Evolutionary conservation across 257 asterid genomes (phyloP).

Genomic region (Prunella vulgaris): DNA sequence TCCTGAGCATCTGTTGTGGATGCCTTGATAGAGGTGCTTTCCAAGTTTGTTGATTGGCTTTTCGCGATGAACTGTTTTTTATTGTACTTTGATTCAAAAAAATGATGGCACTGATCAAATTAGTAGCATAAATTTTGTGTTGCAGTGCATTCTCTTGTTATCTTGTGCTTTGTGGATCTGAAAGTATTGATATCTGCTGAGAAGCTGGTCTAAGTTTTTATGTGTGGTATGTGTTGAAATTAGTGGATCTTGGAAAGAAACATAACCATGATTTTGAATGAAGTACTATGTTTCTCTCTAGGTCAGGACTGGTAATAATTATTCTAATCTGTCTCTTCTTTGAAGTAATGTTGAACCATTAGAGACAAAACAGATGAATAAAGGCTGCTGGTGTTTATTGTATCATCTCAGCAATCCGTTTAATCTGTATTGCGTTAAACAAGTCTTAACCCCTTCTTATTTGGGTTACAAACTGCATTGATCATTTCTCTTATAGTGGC

Average conservation of each 20-base stretch:
- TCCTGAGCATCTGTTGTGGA: neutral
- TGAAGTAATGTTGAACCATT: neutral
- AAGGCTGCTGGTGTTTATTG: neutral
- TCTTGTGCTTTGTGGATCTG: neutral
- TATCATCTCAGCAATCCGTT: too few species aligned
- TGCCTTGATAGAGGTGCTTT: conserved; percentile 10
- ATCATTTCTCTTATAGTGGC: neutral
- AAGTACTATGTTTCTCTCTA: neutral
- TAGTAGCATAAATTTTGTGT: neutral
- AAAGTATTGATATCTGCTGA: neutral
- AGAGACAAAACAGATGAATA: neutral
- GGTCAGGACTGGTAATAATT: neutral
- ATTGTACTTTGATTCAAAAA: neutral
- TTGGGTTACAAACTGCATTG: neutral
- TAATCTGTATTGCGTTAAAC: neutral
- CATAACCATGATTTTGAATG: neutral
- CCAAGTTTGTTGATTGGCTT: conserved; percentile 8
- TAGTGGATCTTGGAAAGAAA: neutral
- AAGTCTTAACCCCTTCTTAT: neutral
- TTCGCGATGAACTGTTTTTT: neutral
- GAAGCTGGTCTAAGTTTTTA: neutral
- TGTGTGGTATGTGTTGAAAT: neutral
- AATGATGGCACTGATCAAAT: neutral
- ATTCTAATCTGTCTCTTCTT: neutral
- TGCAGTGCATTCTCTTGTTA: neutral